Conservation (phyloP, 306 rosid species). For the Lathyrus tuberosus region DNA sequence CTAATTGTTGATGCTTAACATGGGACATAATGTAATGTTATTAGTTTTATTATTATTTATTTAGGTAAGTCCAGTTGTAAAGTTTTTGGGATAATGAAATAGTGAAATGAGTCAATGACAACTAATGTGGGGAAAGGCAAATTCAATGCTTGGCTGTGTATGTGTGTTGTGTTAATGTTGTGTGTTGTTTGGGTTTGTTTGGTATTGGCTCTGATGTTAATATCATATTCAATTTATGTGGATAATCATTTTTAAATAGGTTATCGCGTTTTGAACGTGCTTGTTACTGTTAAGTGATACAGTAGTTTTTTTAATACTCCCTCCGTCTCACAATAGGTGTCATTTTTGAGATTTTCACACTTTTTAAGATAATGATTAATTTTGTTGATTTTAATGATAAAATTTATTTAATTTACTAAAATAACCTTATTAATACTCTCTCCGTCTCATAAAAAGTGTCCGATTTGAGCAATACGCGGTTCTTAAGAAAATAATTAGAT, state of each 20-base stretch:
- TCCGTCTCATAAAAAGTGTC: too few relatives aligned
- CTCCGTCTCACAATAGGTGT: too few relatives aligned
- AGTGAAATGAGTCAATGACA: slow-evolving; percentile 6
- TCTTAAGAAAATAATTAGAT: too few relatives aligned
- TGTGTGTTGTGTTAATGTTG: background rate
- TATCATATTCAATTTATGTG: background rate
- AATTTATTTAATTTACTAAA: too few relatives aligned
- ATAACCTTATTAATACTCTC: too few relatives aligned
- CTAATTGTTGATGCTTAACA: background rate
- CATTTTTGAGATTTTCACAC: too few relatives aligned
- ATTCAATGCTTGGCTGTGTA: background rate
- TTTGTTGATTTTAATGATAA: too few relatives aligned
- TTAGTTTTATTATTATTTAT: background rate
- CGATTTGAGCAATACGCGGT: too few relatives aligned
- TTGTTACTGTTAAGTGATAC: too few relatives aligned
- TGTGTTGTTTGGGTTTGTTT: background rate
- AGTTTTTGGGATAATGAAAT: background rate
- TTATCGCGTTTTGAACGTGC: too few relatives aligned
- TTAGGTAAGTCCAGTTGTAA: slow-evolving; percentile 28
- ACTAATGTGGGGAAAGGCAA: background rate
- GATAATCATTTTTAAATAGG: background rate
- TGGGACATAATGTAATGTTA: background rate
- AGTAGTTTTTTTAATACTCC: too few relatives aligned
- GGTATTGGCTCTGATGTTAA: background rate
- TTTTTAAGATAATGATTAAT: too few relatives aligned